A percentile compares a stretch with the other conserved stretches of the same genome.
Evolutionary conservation across 768 basidiomycete genomes (phyloP).

Genomic region (Gelatoporia subvermispora): DNA sequence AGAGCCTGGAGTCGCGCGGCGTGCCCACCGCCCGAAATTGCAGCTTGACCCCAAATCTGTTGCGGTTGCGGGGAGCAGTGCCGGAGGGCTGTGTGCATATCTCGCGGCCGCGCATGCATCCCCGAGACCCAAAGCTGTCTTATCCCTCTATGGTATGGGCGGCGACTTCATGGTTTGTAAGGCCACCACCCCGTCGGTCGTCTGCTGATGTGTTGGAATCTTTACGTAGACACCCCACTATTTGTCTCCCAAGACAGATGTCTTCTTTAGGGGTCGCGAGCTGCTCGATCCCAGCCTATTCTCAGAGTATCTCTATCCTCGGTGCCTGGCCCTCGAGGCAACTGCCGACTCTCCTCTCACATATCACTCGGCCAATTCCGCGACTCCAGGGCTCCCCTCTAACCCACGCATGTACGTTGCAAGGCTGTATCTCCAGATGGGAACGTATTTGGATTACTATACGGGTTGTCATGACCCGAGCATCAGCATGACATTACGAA

Average conservation of each 20-base stretch:
- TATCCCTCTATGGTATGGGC: constrained; percentile 63
- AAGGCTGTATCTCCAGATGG: constrained; percentile 56
- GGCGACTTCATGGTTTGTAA: constrained; percentile 45
- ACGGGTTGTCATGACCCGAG: constrained; percentile 41
- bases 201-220: background rate
- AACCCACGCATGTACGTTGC: constrained; percentile 58
- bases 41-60: constrained; percentile 40
- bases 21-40: constrained; percentile 16
- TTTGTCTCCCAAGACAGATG: constrained; percentile 39
- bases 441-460: constrained; percentile 53
- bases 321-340: constrained; percentile 17
- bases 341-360: constrained; percentile 40
- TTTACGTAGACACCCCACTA: constrained; percentile 45
- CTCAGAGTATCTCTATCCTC: constrained; percentile 43
- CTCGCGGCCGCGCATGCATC: constrained; percentile 49
- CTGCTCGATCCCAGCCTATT: constrained; percentile 47
- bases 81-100: constrained; percentile 62
- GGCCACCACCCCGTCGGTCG: background rate
- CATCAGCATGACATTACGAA: constrained; percentile 40
- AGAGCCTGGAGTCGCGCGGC: background rate
- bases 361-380: constrained; percentile 40
- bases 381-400: constrained; percentile 54
- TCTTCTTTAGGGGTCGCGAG: constrained; percentile 54
- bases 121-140: constrained; percentile 49
- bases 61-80: constrained; percentile 52